Evolutionary conservation across 768 basidiomycete species (phyloP).

Genomic region (Lentinula raphanica): DNA sequence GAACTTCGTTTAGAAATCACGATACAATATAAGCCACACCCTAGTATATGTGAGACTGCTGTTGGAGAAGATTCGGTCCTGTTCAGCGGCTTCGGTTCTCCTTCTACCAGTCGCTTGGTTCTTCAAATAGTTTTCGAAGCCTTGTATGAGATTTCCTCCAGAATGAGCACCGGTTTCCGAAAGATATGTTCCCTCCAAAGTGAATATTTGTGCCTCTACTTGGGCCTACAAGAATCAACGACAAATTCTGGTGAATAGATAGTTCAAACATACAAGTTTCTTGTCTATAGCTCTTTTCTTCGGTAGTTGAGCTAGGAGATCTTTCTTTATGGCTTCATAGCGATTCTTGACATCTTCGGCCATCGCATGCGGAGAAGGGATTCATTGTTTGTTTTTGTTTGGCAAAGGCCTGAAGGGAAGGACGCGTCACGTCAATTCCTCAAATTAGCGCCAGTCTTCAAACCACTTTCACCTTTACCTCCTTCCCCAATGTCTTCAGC

Average conservation of each 20-base stretch:
- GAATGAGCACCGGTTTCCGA: conserved; percentile 71
- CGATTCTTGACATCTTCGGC: conserved; percentile 62
- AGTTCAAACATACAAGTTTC: conserved; percentile 51
- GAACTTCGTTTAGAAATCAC: conserved; percentile 5
- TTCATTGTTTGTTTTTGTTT: conserved; percentile 23
- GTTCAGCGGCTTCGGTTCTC: conserved; percentile 71
- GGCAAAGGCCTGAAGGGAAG: conserved; percentile 1
- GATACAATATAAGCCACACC: conserved; percentile 30
- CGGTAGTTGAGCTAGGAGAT: conserved; percentile 65
- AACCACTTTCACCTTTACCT: no score
- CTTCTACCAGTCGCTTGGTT: conserved; percentile 62
- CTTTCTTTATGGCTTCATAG: conserved; percentile 71
- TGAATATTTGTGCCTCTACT: conserved; percentile 75
- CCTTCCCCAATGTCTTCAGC: conserved; percentile 49
- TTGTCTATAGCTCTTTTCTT: conserved; percentile 76
- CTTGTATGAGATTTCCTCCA: conserved; percentile 84
- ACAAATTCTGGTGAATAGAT: background rate
- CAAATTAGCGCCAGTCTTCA: conserved; percentile 1
- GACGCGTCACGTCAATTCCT: conserved; percentile 12
- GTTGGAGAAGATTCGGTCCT: conserved; percentile 76
- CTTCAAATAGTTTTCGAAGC: conserved; percentile 84
- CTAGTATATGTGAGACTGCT: conserved; percentile 76
- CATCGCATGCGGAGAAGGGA: conserved; percentile 21
- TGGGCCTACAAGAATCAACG: conserved; percentile 47
- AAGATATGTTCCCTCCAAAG: conserved; percentile 69